Base-by-base conservation (phyloP, 352 stramenopile genomes). In the Phytophthora multivora region DNA sequence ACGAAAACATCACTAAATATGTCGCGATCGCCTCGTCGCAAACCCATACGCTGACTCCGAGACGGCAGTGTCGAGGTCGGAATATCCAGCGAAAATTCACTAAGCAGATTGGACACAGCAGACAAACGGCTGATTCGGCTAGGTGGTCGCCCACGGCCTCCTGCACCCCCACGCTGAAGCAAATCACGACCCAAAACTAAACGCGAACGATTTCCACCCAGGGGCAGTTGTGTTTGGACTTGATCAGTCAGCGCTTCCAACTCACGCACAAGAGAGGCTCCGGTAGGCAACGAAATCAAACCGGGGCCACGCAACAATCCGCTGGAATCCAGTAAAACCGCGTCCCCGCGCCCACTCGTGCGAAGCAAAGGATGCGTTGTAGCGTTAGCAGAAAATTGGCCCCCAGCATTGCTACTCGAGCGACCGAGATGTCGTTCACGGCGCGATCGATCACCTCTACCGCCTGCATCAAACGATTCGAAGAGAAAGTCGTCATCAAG, bases 31-130 rank as follows among this genome's bases (percentile, higher is more conserved):
- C 66, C 52, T 36, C 74, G 66, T 28, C 77, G 80, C 50, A 89
- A 68, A 31, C 65, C 63, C 13, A 79, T 39, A 45, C 82, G 81
- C 8, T 75, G 64, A 12, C 49, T 51, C 12, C 69, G 60, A 21
- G 70, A 71, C 26, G 60, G 66, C 39, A 77, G 43, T 40, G 53
- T 55, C 10, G 77, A 77, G 7, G 68, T 73, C 7, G 83, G 83
- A 26, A 93, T 86, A 45, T 94, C 84, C 13, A 95, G 63, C 6
- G 86, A 92, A 54, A 95, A 93, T 33, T 95, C 86, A 28, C 81
- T 93, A 15, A 95, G 65, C 26, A 95, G 43, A 48, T 92, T 91
- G 0, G 84, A 91, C 5, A 93, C 75, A 11, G 83, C 69, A 30
- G 84, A 89, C 45, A 91, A 63, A 15, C 80, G 75, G 51, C 83